Percentiles rank a stretch among this genome's conserved stretches.
Conservation (phyloP, 2,329 filamentous ascomycete genomes). For the Arthrobotrys iridis region DNA sequence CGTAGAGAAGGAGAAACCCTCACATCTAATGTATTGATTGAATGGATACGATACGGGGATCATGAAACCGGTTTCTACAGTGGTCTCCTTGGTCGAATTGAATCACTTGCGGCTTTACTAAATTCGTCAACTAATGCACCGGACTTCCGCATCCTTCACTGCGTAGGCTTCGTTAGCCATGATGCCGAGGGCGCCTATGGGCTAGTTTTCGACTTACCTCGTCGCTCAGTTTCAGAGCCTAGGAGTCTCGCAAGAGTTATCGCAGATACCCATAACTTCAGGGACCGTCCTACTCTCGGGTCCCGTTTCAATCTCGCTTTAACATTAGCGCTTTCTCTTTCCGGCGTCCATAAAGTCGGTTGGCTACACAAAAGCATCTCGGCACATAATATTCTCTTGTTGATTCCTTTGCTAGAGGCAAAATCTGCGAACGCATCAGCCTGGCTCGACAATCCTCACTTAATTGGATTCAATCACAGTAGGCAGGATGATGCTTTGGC, state of each 20-base stretch:
- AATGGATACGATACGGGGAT: conserved; percentile 19
- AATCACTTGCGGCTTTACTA: conserved; percentile 9
- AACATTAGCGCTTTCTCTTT: conserved; percentile 18
- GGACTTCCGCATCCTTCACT: conserved; percentile 38
- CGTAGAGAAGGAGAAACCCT: not conserved
- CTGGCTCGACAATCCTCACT: conserved; percentile 26
- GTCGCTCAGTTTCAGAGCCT: not conserved
- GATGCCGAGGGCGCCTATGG: conserved; percentile 26
- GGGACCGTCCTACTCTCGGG: conserved; percentile 25
- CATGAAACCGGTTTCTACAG: conserved; percentile 20
- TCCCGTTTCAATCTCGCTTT: conserved; percentile 26
- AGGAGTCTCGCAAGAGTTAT: conserved; percentile 20
- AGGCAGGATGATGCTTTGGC: conserved; percentile 21
- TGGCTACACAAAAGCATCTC: conserved; percentile 44
- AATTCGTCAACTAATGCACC: not conserved
- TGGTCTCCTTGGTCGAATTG: conserved; percentile 14
- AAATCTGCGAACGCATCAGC: not conserved
- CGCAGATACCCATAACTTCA: not conserved
- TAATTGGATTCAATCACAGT: conserved; percentile 38
- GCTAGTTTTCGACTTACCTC: conserved; percentile 36
- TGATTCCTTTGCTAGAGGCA: not conserved
- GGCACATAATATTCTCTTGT: conserved; percentile 24
- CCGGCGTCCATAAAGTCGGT: conserved; percentile 39
- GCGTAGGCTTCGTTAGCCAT: conserved; percentile 12
- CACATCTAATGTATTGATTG: conserved; percentile 26